A percentile compares a stretch with the other conserved stretches of the same genome.
phyloP scores from a whole-genome alignment of 83 land plant species.

The Picea abies region DNA sequence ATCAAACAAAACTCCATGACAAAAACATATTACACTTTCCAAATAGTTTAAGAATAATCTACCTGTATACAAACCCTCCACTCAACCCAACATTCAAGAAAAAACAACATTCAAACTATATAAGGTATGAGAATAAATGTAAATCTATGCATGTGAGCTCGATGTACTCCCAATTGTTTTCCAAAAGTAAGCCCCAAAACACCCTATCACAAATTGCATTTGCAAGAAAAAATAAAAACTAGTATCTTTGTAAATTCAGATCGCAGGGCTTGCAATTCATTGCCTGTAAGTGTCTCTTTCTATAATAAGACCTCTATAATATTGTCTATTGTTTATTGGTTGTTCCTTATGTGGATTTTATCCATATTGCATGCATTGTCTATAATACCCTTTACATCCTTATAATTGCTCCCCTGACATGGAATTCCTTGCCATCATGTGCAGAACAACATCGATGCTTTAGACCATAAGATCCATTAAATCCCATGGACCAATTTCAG shows the following conservation, averaged over 20 bases:
- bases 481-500: conserved; percentile 92
- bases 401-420: conserved; percentile 91
- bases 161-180: too few relatives aligned
- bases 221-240: not conserved
- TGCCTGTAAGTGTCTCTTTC: conserved; percentile 80
- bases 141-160: too few relatives aligned
- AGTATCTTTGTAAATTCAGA: conserved; percentile 69
- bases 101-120: too few relatives aligned
- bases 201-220: too few relatives aligned
- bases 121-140: too few relatives aligned
- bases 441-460: conserved; percentile 62
- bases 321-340: conserved; percentile 77
- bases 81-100: too few relatives aligned
- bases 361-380: conserved; percentile 75
- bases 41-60: too few relatives aligned
- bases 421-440: conserved; percentile 77
- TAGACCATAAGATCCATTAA: conserved; percentile 64
- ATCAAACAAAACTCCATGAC: too few relatives aligned
- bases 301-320: conserved; percentile 79
- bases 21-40: too few relatives aligned
- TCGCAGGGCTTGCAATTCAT: conserved; percentile 76
- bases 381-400: conserved; percentile 57
- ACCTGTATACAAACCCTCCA: too few relatives aligned
- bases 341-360: conserved; percentile 60
- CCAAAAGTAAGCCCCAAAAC: too few relatives aligned